Evolutionary conservation across 768 basidiomycete species (phyloP), one percentile per base, ranked within the genome.

Genomic region (Phylloporus rhodoxanthus): DNA sequence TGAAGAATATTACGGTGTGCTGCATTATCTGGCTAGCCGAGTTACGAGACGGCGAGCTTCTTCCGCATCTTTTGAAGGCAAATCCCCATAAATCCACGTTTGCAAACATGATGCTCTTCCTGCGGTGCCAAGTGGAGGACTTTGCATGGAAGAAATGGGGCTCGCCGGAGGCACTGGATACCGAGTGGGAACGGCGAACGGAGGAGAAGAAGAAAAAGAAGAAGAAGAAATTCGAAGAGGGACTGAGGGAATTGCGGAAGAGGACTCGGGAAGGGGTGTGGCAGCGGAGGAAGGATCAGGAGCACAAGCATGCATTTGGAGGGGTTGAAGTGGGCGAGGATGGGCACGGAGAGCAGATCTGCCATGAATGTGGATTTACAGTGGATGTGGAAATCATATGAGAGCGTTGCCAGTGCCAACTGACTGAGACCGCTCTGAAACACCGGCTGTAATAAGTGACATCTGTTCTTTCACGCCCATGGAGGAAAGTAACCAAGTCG

Each of bases 141-240:
- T 97, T 94, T 68, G 95, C 96, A 5, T 96, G 86, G 87, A 85
- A 89, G 64, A 99, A 99, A 69, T 99, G 96, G 96, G 94, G 92
- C 0, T 89, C 91, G 1, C 78, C 90, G 8, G 93, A 96, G 65
- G 91, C 82, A 9, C 68, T 99, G 42, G 95, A 98, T 60, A 78
- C 76, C 6, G 95, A 97, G 63, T 98, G 84, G 67, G 85, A 88
- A 57, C 75, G 77, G 29, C 78, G 94, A 45, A 79, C 78, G 45
- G 76, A 74, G 19, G 90, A 89, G 61, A 95, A 93, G 75, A 87
- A 84, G 63, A 84, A 85, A 62, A 88, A 91, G 68, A 88, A 90
- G 74, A 88, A 88, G 57, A 91, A 84, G 66, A 98, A 99, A 64
- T 98, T 98, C 57, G 94, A 96, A 63, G 83, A 94, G 58, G 81